Conservation (phyloP, 1,139 yeast genomes). For the Hansenula sp. region DNA sequence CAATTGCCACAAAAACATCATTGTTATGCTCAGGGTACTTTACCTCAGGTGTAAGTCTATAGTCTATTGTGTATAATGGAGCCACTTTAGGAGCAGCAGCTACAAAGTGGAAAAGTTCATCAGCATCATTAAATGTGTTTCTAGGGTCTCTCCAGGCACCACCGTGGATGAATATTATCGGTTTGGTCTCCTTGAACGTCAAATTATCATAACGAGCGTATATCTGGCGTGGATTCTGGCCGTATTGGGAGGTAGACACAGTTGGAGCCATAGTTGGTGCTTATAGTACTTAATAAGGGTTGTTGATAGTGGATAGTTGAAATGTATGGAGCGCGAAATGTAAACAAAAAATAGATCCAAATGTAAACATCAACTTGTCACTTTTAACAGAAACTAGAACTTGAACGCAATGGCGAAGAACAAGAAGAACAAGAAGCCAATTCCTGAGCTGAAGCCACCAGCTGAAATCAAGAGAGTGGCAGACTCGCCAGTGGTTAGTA, state of each 20-base stretch:
- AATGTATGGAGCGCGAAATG: constrained; percentile 3
- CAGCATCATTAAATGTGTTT: constrained; percentile 56
- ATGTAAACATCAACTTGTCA: background rate
- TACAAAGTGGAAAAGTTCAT: constrained; percentile 27
- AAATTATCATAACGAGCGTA: constrained; percentile 7
- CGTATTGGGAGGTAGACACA: too few relatives aligned
- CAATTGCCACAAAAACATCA: constrained; percentile 50
- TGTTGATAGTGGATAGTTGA: too few relatives aligned
- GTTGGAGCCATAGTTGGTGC: background rate
- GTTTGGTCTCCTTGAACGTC: constrained; percentile 4
- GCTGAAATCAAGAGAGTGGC: background rate
- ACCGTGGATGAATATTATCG: constrained; percentile 63
- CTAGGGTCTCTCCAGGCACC: constrained; percentile 84
- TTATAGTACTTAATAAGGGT: background rate
- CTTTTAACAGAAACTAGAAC: background rate
- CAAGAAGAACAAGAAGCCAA: background rate
- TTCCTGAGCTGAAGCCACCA: constrained; percentile 1
- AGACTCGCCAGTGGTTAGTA: background rate
- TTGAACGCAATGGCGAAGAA: background rate
- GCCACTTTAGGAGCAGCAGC: constrained; percentile 7
- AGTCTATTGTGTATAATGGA: constrained; percentile 43
- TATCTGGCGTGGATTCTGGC: constrained; percentile 10
- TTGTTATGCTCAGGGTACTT: constrained; percentile 60
- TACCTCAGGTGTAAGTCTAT: constrained; percentile 61
- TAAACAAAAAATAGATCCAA: constrained; percentile 3